A percentile compares a stretch with the other conserved stretches of the same genome.
phyloP scores from a whole-genome alignment of 2,329 filamentous ascomycete species.

The Cephalotrichum gorgonifer region DNA sequence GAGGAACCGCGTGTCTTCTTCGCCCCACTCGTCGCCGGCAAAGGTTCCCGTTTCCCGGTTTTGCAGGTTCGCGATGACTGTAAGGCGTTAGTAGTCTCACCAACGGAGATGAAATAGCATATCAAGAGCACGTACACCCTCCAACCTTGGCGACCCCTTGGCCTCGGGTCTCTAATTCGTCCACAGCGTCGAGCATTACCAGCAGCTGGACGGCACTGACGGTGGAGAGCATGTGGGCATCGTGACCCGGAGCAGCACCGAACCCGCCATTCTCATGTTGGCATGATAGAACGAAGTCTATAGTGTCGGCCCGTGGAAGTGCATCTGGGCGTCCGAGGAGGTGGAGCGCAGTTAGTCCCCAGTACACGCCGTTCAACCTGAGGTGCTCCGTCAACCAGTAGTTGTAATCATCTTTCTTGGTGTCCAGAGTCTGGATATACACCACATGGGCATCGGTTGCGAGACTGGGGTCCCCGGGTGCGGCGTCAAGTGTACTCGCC shows the following conservation, averaged over 20 bases:
- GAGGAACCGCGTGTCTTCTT: slow-evolving; percentile 88
- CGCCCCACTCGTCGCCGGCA: slow-evolving; percentile 90
- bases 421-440: slow-evolving; percentile 90
- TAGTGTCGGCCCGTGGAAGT: slow-evolving; percentile 67
- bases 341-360: slow-evolving; percentile 84
- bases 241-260: slow-evolving; percentile 85
- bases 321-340: slow-evolving; percentile 73
- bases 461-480: slow-evolving; percentile 31
- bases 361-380: slow-evolving; percentile 91
- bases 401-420: slow-evolving; percentile 84
- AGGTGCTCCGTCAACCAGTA: slow-evolving; percentile 98
- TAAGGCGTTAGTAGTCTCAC: slow-evolving; percentile 3
- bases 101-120: background rate
- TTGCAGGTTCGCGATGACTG: slow-evolving; percentile 74
- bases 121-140: slow-evolving; percentile 53
- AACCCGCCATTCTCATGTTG: slow-evolving; percentile 85
- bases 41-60: slow-evolving; percentile 77
- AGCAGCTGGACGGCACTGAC: slow-evolving; percentile 92
- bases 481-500: background rate
- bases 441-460: slow-evolving; percentile 60
- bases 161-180: slow-evolving; percentile 64
- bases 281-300: slow-evolving; percentile 93
- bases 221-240: slow-evolving; percentile 93
- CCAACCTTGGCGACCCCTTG: slow-evolving; percentile 59
- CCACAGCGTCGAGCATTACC: slow-evolving; percentile 73